phyloP scores from a whole-genome alignment of 2,329 filamentous ascomycete species.

The Xenosphaeropsis pyriputrescens region DNA sequence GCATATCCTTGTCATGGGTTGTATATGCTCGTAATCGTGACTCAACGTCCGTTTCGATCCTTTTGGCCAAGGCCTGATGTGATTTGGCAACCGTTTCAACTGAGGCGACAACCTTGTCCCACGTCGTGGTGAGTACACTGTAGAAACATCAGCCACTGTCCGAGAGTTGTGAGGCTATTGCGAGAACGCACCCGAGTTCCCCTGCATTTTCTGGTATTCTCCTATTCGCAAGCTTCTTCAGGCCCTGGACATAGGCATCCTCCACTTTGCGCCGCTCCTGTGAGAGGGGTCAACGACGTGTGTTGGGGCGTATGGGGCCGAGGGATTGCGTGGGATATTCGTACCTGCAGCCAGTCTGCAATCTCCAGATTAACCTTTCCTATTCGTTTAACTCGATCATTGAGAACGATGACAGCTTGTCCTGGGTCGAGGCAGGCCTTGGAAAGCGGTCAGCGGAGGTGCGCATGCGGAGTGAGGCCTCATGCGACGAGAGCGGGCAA shows the following conservation, averaged over 20 bases:
- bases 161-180: constrained; percentile 1
- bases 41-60: constrained; percentile 83
- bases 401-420: constrained; percentile 69
- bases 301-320: neutral
- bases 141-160: constrained; percentile 9
- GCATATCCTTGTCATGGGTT: constrained; percentile 57
- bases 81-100: constrained; percentile 71
- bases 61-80: constrained; percentile 65
- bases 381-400: constrained; percentile 79
- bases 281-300: constrained; percentile 4
- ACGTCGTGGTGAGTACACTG: constrained; percentile 82
- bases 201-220: constrained; percentile 60
- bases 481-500: constrained; percentile 3
- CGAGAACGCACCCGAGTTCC: constrained; percentile 63
- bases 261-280: constrained; percentile 90
- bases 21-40: constrained; percentile 65
- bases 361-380: constrained; percentile 77
- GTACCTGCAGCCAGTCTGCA: constrained; percentile 93
- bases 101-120: constrained; percentile 73
- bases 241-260: constrained; percentile 70
- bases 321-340: neutral
- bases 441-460: constrained; percentile 4
- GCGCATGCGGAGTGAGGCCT: constrained; percentile 5
- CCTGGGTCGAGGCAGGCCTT: constrained; percentile 69
- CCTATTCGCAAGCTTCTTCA: constrained; percentile 68